Evolutionary conservation across 2,329 filamentous ascomycete species (phyloP), one percentile per base, ranked within the genome.

Genomic region (Botryotinia convoluta): DNA sequence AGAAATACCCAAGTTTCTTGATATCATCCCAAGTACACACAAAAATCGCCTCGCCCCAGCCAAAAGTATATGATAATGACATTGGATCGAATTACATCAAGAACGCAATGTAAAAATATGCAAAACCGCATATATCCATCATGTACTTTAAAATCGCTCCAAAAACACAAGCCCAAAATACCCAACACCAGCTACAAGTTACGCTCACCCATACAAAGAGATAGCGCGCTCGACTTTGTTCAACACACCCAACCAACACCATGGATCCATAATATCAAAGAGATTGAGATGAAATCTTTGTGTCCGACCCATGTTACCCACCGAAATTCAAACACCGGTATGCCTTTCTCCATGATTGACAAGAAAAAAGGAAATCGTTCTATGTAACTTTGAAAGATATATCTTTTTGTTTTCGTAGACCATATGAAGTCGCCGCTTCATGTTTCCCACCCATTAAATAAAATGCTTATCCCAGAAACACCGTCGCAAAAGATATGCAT

Each of bases 351-450:
- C 61, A 64, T 73, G 73, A 39, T 22, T 72, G 71, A 72, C 64
- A 68, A 77, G n/a, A 54, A 72, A 75, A 80, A 79, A 77, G 75
- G 76, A 79, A 80, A 79, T 80, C 79, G 77, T 78, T 80, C 78
- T 81, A 80, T 81, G 77, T 80, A 78, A 77, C 75, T 77, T 62
- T 54, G 62, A 67, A 74, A 75, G 76, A 76, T 79, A 75, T 78
- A 75, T 80, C 74, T 79, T 79, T 79, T 78, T 54, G 51, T 29
- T 78, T 76, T 77, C 76, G 73, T 78, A 77, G 76, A 78, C 76
- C 77, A 74, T 72, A 73, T 78, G 79, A 81, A 80, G 80, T 78
- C 79, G 76, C 80, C 79, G 79, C 79, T 81, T 80, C 80, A 75
- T 76, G 74, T 76, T 76, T 76, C 70, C 78, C 76, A 74, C 75